Percentiles rank a stretch among this genome's conserved stretches.
Conservation (phyloP, 106 monocot species). For the Acorus calamus region DNA sequence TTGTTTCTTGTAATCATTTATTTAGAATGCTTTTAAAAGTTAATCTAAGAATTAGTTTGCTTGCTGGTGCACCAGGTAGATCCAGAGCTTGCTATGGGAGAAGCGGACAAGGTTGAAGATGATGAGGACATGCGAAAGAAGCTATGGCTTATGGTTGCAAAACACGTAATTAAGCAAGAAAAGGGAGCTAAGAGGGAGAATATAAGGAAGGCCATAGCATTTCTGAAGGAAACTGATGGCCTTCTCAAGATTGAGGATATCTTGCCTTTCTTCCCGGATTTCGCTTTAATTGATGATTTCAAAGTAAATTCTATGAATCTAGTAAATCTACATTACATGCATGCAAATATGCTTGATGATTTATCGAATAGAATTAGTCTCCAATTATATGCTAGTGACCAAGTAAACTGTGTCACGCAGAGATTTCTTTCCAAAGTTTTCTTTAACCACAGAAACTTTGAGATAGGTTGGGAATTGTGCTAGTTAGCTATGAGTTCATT, state of each 20-base stretch:
- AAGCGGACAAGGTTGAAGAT: slow-evolving; percentile 99
- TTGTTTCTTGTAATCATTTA: no score
- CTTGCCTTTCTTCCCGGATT: slow-evolving; percentile 98
- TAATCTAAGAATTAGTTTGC: not conserved
- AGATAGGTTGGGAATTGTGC: no score
- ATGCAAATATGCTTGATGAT: no score
- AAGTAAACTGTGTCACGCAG: no score
- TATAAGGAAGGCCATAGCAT: slow-evolving; percentile 94
- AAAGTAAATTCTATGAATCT: slow-evolving; percentile 42
- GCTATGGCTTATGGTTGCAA: slow-evolving; percentile 98
- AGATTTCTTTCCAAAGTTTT: no score
- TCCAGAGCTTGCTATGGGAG: slow-evolving; percentile 96
- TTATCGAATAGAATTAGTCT: no score
- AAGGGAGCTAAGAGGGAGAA: slow-evolving; percentile 98
- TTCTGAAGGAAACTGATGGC: slow-evolving; percentile 92
- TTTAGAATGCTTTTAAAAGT: no score
- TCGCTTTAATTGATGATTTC: slow-evolving; percentile 96
- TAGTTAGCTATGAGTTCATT: no score
- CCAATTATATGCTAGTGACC: no score
- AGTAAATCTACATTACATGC: not conserved
- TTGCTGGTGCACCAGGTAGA: slow-evolving; percentile 51
- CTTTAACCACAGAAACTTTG: no score
- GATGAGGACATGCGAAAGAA: slow-evolving; percentile 96
- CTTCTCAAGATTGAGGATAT: slow-evolving; percentile 98
- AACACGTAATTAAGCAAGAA: slow-evolving; percentile 92